A percentile compares a stretch with the other conserved stretches of the same genome.
phyloP scores from a whole-genome alignment of 2,329 filamentous ascomycete genomes.

The Madurella mycetomatis region DNA sequence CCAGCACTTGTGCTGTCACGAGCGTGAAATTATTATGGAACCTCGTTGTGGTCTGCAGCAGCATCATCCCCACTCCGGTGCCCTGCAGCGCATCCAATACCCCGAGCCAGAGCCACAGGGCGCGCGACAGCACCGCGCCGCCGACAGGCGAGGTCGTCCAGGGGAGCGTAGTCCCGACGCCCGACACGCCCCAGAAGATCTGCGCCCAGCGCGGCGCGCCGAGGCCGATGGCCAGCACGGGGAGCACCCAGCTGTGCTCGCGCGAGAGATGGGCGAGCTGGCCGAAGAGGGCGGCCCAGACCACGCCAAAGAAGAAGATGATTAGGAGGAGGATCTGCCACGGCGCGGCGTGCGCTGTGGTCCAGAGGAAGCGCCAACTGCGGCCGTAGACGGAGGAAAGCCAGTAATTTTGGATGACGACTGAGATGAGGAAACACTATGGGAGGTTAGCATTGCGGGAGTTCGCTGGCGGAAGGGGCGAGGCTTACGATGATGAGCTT shows the following conservation, averaged over 20 bases:
- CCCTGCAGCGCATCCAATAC: conserved; percentile 60
- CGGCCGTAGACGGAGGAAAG: conserved; percentile 60
- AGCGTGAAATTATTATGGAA: conserved; percentile 60
- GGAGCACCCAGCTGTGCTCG: conserved; percentile 60
- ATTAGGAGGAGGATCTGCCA: conserved; percentile 56
- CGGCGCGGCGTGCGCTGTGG: conserved; percentile 46
- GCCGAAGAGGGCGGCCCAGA: conserved; percentile 51
- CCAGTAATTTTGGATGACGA: conserved; percentile 63
- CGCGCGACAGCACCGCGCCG: conserved; percentile 51
- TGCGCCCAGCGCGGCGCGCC: conserved; percentile 62
- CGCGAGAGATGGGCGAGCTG: conserved; percentile 51
- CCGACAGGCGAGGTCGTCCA: conserved; percentile 53
- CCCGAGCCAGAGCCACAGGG: conserved; percentile 63
- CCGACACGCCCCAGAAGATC: conserved; percentile 60
- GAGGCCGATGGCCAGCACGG: conserved; percentile 61
- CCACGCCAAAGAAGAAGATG: conserved; percentile 46
- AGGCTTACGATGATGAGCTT: conserved; percentile 47
- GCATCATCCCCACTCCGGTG: conserved; percentile 63
- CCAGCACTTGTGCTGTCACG: conserved; percentile 56
- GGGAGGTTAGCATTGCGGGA: neutral
- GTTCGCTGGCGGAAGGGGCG: too few relatives aligned
- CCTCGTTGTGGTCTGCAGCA: conserved; percentile 59
- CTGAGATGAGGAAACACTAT: conserved; percentile 60
- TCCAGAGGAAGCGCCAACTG: conserved; percentile 63
- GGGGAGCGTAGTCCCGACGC: conserved; percentile 56